A percentile compares a stretch with the other conserved stretches of the same genome.
Evolutionary conservation across 345 rosid genomes (phyloP).

Genomic region (Salix purpurea): DNA sequence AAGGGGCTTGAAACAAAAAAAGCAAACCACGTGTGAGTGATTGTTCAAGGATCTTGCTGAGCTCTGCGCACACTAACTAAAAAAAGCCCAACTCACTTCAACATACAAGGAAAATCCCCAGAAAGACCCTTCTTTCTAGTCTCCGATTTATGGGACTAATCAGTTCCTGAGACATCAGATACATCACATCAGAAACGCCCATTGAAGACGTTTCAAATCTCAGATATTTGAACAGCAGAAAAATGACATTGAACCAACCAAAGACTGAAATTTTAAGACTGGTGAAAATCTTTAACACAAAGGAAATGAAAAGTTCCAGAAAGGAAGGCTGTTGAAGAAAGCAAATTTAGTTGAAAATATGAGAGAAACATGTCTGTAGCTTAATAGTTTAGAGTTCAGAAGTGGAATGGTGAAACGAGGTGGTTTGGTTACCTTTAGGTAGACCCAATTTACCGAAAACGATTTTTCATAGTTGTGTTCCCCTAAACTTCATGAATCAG

Average conservation of each 20-base stretch:
- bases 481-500: conserved; percentile 31
- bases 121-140: background rate
- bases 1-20: background rate
- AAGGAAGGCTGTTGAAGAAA: background rate
- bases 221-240: background rate
- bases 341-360: background rate
- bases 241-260: background rate
- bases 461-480: conserved; percentile 12
- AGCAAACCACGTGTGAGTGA: background rate
- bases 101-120: background rate
- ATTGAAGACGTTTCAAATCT: conserved; percentile 1
- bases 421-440: background rate
- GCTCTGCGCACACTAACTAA: background rate
- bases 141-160: conserved; percentile 10
- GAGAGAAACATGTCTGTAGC: background rate
- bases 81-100: conserved; percentile 6
- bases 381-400: background rate
- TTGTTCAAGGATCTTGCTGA: conserved; percentile 6
- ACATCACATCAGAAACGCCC: conserved; percentile 6
- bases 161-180: conserved; percentile 12
- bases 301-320: background rate
- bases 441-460: conserved; percentile 13
- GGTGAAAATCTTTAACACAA: background rate
- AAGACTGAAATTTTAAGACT: no score
- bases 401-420: background rate